Evolutionary conservation across 2,329 filamentous ascomycete species (phyloP).

Genomic region (Claviceps fusiformis): DNA sequence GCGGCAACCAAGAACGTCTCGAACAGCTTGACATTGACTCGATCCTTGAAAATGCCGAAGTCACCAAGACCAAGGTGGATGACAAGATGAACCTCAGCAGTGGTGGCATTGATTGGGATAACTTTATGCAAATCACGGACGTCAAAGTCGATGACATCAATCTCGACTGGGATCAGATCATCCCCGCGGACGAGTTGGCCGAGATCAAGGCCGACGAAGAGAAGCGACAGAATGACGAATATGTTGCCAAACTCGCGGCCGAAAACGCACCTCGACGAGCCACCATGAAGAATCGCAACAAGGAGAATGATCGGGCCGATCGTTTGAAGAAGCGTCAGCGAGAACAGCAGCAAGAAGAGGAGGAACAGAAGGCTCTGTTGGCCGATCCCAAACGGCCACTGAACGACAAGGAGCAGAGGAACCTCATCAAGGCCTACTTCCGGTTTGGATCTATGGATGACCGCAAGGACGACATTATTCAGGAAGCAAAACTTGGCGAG

Average conservation of each 20-base stretch:
- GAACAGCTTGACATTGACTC: constrained; percentile 97
- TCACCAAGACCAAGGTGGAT: constrained; percentile 90
- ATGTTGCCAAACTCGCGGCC: constrained; percentile 68
- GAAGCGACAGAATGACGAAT: constrained; percentile 67
- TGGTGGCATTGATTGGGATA: constrained; percentile 72
- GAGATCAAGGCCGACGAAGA: constrained; percentile 84
- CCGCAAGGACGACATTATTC: constrained; percentile 72
- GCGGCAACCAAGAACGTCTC: constrained; percentile 87
- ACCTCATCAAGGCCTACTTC: constrained; percentile 81
- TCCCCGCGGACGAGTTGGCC: constrained; percentile 83
- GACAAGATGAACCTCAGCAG: constrained; percentile 86
- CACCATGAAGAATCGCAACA: constrained; percentile 42
- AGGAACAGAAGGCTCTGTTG: constrained; percentile 59
- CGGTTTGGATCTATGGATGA: constrained; percentile 85
- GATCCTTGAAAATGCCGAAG: constrained; percentile 89
- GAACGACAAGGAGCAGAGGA: constrained; percentile 82
- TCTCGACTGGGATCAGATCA: constrained; percentile 96
- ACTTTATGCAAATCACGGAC: constrained; percentile 95
- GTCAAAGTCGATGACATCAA: constrained; percentile 75
- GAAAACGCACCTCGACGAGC: constrained; percentile 73
- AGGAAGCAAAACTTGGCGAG: constrained; percentile 71
- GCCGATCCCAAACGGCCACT: constrained; percentile 81
- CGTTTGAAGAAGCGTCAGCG: constrained; percentile 54
- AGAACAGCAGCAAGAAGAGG: constrained; percentile 53
- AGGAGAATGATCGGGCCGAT: constrained; percentile 49